Base-by-base conservation (phyloP, 106 monocot genomes). In the Platanthera zijinensis region DNA sequence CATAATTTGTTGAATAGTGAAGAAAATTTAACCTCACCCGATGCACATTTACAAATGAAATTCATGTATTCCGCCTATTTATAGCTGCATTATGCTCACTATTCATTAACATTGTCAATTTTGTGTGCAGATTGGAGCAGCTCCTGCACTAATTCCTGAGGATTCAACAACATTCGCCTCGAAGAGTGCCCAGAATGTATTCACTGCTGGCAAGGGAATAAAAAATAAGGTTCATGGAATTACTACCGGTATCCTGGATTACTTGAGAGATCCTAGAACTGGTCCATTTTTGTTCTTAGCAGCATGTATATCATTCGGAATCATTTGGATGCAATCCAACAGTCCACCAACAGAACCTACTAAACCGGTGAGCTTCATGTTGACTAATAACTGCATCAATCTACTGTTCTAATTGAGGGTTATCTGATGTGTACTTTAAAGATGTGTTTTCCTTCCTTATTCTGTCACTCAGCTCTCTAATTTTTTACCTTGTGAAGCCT, bases 91-190 rank as follows among this genome's bases (percentile, higher is more conserved):
- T 14, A 47, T 51, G 71, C 49, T 62, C 48, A 66, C 51, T 8
- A 46, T 22, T 30, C 59, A 71, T 25, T 69, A 66, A 32, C 39
- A 39, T 70, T 70, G 48, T 32, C 6, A 48, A 17, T 80, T 30
- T 63, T 63, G 52, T 52, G 46, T 80, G 72, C 79, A 99, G 97
- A 84, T 79, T 75, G 82, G 75, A 52, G 84, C 73, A 11, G 83
- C 83, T 70, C 99, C 99, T 73, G 83, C 90, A 17, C 92, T 99
- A 57, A 51, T 89, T 56, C 88, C 88, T n/a, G 99, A 99, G 71
- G 94, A 97, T 70, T 18, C 80, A 81, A 87, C 63, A 39, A 75
- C 83, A 57, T 68, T 76, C 9, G 84, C 82, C 76, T 81, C 85
- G 50, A 79, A 77, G 74, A 76, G 86, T 78, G 59, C 85, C 49